Evolutionary conservation across 1,139 yeast genomes (phyloP), one percentile per base, ranked within the genome.

Genomic region (Dujonia santamariae): DNA sequence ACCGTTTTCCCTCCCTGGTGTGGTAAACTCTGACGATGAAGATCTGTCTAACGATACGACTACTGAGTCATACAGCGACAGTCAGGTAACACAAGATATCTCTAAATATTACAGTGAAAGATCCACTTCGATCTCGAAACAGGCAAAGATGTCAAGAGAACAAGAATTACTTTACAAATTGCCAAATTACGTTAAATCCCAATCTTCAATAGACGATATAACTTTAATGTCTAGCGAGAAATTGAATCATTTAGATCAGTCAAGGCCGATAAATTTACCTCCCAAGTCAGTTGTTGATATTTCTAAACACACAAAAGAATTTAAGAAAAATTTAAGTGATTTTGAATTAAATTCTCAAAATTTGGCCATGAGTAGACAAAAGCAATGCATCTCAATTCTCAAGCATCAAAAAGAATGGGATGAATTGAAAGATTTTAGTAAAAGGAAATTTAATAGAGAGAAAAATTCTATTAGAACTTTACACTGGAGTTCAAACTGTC

Each of bases 251-350:
- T 45, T 68, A 16, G 74, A 69, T 45, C 74, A 67, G 45, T 58
- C 72, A 3, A 55, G 75, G 36, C 75, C 75, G 15, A 67, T 67
- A 25, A 62, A 69, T 42, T 51, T 69, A 26, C 75, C 75, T 14
- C 75, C 75, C 0, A 69, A 69, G 41, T 46, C 54, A 12, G 40
- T 42, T 3, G 39, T 40, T 19, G 75, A 69, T 41, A 64, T 58
- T 31, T 44, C 56, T 11, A 66, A 61, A 41, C 75, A 69, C 42
- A 60, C 61, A 39, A 58, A 53, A 31, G 72, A 69, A 46, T 53
- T 68, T 37, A 55, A 63, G 33, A 58, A 51, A 40, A 61, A 62
- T 17, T 41, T 68, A 23, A 51, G 52, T 27, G 61, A 50, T 38
- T 56, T 51, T 38, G 73, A 68, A 42, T 30, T 43, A 4, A 51